These are phyloP conservation scores for Talaromyces verruculosus DNA, from an alignment of 2,329 filamentous ascomycete genomes.

Conservation along the genomic window DNA sequence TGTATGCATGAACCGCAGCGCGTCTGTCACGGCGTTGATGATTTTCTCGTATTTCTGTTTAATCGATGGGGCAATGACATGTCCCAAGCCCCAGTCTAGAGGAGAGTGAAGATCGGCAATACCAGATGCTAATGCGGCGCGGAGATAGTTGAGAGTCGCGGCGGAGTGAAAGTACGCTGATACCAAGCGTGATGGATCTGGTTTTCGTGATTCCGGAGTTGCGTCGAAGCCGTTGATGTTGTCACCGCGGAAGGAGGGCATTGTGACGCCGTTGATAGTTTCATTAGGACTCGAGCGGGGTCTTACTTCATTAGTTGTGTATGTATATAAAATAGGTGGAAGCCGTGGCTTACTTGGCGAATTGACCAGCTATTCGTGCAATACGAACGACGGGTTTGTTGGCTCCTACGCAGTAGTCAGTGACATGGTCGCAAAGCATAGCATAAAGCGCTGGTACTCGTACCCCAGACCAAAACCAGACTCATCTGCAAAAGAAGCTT, in stretches of 20 bases:
- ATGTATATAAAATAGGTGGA: background rate
- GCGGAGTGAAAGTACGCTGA: constrained; percentile 95
- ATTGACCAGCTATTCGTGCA: constrained; percentile 94
- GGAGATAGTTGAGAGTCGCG: constrained; percentile 89
- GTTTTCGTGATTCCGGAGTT: constrained; percentile 66
- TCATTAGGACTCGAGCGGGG: constrained; percentile 87
- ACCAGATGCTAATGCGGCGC: constrained; percentile 77
- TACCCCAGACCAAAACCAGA: constrained; percentile 84
- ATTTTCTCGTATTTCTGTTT: constrained; percentile 84
- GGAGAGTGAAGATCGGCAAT: constrained; percentile 93
- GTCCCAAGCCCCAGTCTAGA: constrained; percentile 90
- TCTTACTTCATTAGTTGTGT: constrained; percentile 28
- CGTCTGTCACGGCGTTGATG: constrained; percentile 83
- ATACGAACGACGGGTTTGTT: constrained; percentile 86
- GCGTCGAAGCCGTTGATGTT: constrained; percentile 83
- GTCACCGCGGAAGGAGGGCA: constrained; percentile 90
- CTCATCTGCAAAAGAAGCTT: constrained; percentile 98
- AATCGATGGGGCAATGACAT: constrained; percentile 79
- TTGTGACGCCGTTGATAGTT: constrained; percentile 72
- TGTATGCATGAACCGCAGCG: constrained; percentile 89
- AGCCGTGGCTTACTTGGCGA: constrained; percentile 64
- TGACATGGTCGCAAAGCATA: background rate
- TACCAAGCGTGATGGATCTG: constrained; percentile 81
- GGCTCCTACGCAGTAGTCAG: constrained; percentile 39
- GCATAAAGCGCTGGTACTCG: constrained; percentile 36